Evolutionary conservation across 352 stramenopile genomes (phyloP).

Genomic region (Achlya hypogyna): DNA sequence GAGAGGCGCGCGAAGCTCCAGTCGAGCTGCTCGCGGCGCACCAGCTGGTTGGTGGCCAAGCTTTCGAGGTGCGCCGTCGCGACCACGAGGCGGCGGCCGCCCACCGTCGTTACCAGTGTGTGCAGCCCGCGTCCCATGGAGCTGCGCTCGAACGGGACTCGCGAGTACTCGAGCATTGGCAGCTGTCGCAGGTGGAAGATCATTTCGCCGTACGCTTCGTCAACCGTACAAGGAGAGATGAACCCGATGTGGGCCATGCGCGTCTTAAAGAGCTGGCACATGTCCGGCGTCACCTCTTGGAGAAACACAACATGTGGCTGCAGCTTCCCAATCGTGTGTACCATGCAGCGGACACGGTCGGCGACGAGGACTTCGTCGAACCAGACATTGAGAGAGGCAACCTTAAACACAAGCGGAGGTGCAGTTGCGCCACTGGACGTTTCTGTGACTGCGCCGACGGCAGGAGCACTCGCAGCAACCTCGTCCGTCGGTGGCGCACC

Average conservation of each 20-base stretch:
- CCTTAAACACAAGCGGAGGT: not conserved
- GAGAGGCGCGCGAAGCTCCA: conserved; percentile 8
- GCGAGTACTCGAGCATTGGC: conserved; percentile 5
- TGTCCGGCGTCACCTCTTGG: conserved; percentile 20
- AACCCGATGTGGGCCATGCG: not conserved
- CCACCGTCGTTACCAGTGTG: not conserved
- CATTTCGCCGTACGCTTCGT: conserved; percentile 14
- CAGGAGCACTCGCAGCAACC: not conserved
- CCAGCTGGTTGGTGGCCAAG: not conserved
- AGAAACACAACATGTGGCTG: conserved; percentile 16
- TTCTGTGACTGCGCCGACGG: not conserved
- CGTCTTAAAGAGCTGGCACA: not conserved
- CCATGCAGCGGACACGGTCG: conserved; percentile 3
- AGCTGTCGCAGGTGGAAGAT: conserved; percentile 4
- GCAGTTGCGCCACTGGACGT: not conserved
- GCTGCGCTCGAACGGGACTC: not conserved
- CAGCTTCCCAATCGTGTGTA: not conserved
- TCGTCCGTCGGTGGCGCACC: not conserved
- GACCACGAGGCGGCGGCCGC: not conserved
- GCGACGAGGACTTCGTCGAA: conserved; percentile 17
- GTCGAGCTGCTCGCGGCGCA: conserved; percentile 8
- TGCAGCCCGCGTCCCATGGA: conserved; percentile 10
- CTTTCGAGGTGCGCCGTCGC: conserved; percentile 17
- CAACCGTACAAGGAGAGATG: not conserved
- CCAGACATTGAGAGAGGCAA: conserved; percentile 18